Percentiles rank a stretch among this genome's conserved stretches.
phyloP scores from a whole-genome alignment of 306 rosid genomes.

The Arachis stenosperma region DNA sequence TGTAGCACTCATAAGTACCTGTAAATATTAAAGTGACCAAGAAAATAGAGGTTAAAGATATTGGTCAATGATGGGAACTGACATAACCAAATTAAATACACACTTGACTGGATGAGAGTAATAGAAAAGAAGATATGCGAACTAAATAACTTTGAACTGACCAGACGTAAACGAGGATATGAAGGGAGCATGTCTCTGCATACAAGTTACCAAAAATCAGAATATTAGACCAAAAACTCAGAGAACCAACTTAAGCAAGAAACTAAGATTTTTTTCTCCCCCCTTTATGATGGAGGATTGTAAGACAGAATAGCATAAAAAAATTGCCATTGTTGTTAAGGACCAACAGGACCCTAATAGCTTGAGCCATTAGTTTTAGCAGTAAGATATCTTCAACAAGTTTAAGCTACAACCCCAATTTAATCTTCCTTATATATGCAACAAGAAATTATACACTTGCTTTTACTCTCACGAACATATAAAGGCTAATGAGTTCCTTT shows the following conservation, averaged over 20 bases:
- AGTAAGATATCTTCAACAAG: conserved; percentile 21
- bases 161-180: conserved; percentile 77
- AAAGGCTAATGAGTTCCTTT: conserved; percentile 16
- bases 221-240: conserved; percentile 38
- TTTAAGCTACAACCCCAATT: conserved; percentile 22
- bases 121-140: conserved; percentile 25
- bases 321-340: conserved; percentile 1
- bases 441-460: conserved; percentile 9
- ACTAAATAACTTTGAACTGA: conserved; percentile 52
- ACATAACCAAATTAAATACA: conserved; percentile 23
- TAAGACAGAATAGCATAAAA: conserved; percentile 15
- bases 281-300: conserved; percentile 12
- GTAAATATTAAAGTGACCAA: conserved; percentile 37
- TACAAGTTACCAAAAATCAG: conserved; percentile 38
- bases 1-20: conserved; percentile 98
- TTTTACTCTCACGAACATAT: conserved; percentile 28
- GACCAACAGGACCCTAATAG: conserved; percentile 15
- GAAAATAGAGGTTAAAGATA: conserved; percentile 19
- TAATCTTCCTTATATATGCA: conserved; percentile 29
- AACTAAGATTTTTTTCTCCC: not conserved
- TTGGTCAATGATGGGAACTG: conserved; percentile 18
- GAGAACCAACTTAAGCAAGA: conserved; percentile 14
- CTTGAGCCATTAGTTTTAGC: conserved; percentile 20
- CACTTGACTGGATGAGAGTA: conserved; percentile 18
- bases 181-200: conserved; percentile 92